A percentile compares a stretch with the other conserved stretches of the same genome.
Conservation (phyloP, 208 protist species). For the Paratrypanosoma confusum region DNA sequence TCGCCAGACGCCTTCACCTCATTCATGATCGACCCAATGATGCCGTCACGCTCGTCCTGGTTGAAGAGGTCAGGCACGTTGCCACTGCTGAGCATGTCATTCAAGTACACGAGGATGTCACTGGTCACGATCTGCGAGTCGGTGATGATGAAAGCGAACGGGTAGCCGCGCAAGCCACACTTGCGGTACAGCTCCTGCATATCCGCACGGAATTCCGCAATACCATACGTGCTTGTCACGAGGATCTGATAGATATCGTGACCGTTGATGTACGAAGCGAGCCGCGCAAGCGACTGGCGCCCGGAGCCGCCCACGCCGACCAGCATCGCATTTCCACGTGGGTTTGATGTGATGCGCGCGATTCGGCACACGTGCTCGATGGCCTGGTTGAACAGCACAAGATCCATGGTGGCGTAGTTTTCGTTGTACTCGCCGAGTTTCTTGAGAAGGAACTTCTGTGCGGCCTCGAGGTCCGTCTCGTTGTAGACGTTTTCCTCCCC, state of each 20-base stretch:
- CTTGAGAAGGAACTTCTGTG: slow-evolving; percentile 74
- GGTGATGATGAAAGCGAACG: slow-evolving; percentile 95
- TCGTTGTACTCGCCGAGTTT: slow-evolving; percentile 96
- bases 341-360: slow-evolving; percentile 91
- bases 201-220: slow-evolving; percentile 93
- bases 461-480: slow-evolving; percentile 70
- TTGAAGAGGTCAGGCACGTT: slow-evolving; percentile 95
- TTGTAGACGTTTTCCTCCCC: slow-evolving; percentile 88
- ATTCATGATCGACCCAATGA: slow-evolving; percentile 81
- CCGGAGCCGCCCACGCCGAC: slow-evolving; percentile 92
- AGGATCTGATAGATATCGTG: slow-evolving; percentile 98
- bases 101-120: slow-evolving; percentile 96
- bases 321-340: slow-evolving; percentile 93
- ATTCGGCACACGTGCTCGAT: slow-evolving; percentile 97
- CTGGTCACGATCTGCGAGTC: slow-evolving; percentile 96
- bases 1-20: slow-evolving; percentile 87
- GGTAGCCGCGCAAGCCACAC: slow-evolving; percentile 90
- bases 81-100: slow-evolving; percentile 96
- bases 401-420: slow-evolving; percentile 92
- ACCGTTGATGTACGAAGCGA: slow-evolving; percentile 95
- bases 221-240: slow-evolving; percentile 94
- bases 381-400: slow-evolving; percentile 97
- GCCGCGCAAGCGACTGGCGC: slow-evolving; percentile 90
- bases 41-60: slow-evolving; percentile 88
- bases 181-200: slow-evolving; percentile 95